Conservation (phyloP, 176 grass and related monocot species). For the Raddia distichophylla region DNA sequence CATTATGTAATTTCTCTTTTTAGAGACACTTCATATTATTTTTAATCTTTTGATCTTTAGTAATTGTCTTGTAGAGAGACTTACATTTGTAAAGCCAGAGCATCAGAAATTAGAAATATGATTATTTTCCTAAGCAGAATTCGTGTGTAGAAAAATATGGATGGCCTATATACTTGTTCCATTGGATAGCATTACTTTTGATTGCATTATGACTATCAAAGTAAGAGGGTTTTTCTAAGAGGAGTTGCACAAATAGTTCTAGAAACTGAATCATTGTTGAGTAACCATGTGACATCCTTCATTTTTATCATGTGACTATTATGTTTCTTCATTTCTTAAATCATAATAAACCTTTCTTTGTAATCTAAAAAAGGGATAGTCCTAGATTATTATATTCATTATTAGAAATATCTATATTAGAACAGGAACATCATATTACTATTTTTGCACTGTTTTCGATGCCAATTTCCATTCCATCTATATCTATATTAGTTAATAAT, state of each 20-base stretch:
- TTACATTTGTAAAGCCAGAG: background rate
- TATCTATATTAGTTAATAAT: slow-evolving; percentile 13
- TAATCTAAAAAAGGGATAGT: background rate
- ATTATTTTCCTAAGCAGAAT: background rate
- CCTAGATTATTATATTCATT: slow-evolving; percentile 9
- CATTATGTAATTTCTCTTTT: background rate
- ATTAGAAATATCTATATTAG: slow-evolving; percentile 4
- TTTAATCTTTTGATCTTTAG: background rate
- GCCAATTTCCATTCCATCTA: background rate
- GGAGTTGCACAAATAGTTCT: background rate
- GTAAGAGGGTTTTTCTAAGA: background rate
- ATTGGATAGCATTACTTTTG: background rate
- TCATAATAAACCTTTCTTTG: background rate
- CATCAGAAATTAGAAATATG: background rate
- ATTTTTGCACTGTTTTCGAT: slow-evolving; percentile 10
- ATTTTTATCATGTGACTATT: background rate
- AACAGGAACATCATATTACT: background rate
- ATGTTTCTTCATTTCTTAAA: background rate
- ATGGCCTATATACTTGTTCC: background rate
- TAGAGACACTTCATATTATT: background rate
- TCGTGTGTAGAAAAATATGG: background rate
- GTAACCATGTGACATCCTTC: background rate
- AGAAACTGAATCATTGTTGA: background rate
- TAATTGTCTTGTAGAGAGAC: background rate
- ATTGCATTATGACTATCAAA: background rate